Conservation (phyloP, 1,284 basidiomycete genomes). For the Gastroboletus turbinatus region DNA sequence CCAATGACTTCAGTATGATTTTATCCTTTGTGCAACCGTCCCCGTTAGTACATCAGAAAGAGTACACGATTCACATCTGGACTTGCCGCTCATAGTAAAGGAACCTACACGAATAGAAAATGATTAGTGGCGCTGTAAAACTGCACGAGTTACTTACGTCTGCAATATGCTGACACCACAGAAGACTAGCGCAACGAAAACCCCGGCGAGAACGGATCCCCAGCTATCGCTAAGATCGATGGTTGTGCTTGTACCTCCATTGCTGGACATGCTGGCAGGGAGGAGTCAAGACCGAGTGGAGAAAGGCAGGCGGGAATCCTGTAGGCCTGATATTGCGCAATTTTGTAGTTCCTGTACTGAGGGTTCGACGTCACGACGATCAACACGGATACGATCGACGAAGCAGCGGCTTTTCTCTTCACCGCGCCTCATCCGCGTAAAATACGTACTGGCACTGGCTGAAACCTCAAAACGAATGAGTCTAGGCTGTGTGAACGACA, state of each 20-base stretch:
- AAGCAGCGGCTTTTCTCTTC: background rate
- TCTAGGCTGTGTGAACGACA: background rate
- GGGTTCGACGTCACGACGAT: too few species aligned
- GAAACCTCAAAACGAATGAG: background rate
- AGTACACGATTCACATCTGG: background rate
- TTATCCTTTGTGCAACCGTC: conserved; percentile 18
- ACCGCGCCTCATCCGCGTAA: background rate
- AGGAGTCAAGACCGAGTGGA: background rate
- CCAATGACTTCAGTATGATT: conserved; percentile 16
- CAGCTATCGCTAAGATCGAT: conserved; percentile 20
- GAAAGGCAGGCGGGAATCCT: background rate
- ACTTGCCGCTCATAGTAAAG: conserved; percentile 30
- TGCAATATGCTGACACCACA: conserved; percentile 31
- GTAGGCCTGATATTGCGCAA: background rate
- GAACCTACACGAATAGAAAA: conserved; percentile 15
- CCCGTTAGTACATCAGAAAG: background rate
- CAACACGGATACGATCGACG: conserved; percentile 5
- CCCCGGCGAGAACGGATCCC: conserved; percentile 26
- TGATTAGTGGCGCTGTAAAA: background rate
- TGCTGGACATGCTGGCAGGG: conserved; percentile 11
- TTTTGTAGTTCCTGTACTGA: conserved; percentile 13
- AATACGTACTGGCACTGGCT: background rate
- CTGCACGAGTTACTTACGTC: conserved; percentile 17
- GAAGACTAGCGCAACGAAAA: conserved; percentile 23
- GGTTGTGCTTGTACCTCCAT: background rate